Base-by-base conservation (phyloP, 768 basidiomycete species). In the Paxillus ammoniavirescens region DNA sequence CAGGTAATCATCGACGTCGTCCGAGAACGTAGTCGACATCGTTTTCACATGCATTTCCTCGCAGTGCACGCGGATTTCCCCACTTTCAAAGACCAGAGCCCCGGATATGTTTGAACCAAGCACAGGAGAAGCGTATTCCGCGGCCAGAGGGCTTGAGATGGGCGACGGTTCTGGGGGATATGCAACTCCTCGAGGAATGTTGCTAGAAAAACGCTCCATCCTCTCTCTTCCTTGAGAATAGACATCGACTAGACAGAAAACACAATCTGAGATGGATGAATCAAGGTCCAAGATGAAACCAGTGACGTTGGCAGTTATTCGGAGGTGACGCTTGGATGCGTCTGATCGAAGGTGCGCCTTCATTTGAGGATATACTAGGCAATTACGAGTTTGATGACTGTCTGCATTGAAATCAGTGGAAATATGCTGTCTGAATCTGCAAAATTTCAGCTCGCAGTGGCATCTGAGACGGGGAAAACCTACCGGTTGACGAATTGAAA, bases 201-300 rank as follows among this genome's bases (percentile, higher is more conserved):
- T 81, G n/a, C 77, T 75, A 1, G 87, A 75, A 13, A 93, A 69
- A 23, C 79, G 79, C 38, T 84, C 84, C 42, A 96, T 81, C 5
- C 90, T 80, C 56, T 88, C 85, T 70, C 87, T 87, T 21, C 93
- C 92, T 65, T 82, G 82, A 50, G 79, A 82, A 70, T 93, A 94
- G 28, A 95, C 91, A 54, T 93, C 90, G 41, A 91, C 77, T 23
- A 94, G 72, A n/a, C 89, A 84, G 65, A 87, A 91, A 7, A 92
- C 74, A 62, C 83, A 91, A 55, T 83, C 82, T 4, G 91, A 82
- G 51, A 95, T 88, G 23, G 80, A 79, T 0, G 91, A 84, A 65
- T 94, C 92, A 21, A 96, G 73, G 62, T 94, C 90, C 52, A 95
- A 74, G 45, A 90, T 77, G 65, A 95, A 93, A 12, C 93, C 93